phyloP scores from a whole-genome alignment of 805 yeast genomes.

The Sporopachydermia quercuum region DNA sequence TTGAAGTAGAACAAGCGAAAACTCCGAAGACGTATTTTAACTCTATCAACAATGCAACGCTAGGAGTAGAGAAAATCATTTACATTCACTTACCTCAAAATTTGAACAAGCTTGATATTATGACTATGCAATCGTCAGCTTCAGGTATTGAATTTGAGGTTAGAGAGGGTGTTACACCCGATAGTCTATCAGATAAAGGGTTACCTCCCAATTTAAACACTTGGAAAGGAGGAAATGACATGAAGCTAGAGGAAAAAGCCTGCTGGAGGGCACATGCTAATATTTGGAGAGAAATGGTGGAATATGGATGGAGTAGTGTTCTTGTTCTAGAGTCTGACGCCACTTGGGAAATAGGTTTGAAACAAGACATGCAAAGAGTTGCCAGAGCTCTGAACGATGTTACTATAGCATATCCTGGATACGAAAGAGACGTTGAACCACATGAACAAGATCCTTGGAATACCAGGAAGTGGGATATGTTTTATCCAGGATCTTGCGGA shows the following conservation, averaged over 20 bases:
- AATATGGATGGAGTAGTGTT: conserved; percentile 5
- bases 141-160: conserved; percentile 5
- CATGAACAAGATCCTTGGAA: not conserved
- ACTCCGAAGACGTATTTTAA: no score
- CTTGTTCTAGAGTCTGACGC: conserved; percentile 9
- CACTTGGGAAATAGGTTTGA: conserved; percentile 9
- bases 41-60: conserved; percentile 6
- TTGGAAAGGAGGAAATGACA: not conserved
- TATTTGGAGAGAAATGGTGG: conserved; percentile 7
- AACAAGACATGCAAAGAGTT: conserved; percentile 3
- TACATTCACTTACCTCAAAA: conserved; percentile 7
- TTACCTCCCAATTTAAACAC: conserved; percentile 5
- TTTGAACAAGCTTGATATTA: conserved; percentile 8
- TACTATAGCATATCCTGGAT: conserved; percentile 2
- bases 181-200: conserved; percentile 4
- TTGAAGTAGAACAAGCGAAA: no score
- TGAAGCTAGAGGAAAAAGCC: conserved; percentile 5
- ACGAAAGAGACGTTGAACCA: conserved; percentile 1
- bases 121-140: conserved; percentile 4
- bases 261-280: conserved; percentile 9
- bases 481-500: not conserved
- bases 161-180: conserved; percentile 1
- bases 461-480: not conserved
- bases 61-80: conserved; percentile 7
- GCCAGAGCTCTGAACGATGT: conserved; percentile 6